A percentile compares a stretch with the other conserved stretches of the same genome.
These are phyloP conservation scores for Leptoxyphium fumago DNA, from an alignment of 2,329 filamentous ascomycete genomes.

Conservation along the genomic window DNA sequence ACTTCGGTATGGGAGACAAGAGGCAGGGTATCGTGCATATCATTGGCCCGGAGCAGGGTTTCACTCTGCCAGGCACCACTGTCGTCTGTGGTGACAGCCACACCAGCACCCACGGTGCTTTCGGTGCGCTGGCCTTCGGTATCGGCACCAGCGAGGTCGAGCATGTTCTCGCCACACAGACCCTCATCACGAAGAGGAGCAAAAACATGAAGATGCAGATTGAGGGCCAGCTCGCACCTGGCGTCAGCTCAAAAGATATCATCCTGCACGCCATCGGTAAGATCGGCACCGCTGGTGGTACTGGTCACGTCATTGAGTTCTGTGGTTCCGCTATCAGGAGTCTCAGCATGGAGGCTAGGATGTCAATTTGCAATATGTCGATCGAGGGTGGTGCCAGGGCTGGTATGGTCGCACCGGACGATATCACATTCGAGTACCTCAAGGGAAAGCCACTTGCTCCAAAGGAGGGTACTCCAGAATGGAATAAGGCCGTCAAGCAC, in stretches of 20 bases:
- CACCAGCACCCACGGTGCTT: constrained; percentile 94
- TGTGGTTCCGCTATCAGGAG: constrained; percentile 82
- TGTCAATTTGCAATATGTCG: constrained; percentile 99
- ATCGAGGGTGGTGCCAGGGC: constrained; percentile 92
- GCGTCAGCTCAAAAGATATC: constrained; percentile 92
- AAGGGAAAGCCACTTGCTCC: constrained; percentile 82
- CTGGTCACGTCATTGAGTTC: constrained; percentile 90
- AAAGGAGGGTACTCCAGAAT: constrained; percentile 67
- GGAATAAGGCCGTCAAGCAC: constrained; percentile 76
- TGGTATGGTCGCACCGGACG: constrained; percentile 92
- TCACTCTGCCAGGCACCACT: constrained; percentile 92
- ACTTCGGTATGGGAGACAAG: constrained; percentile 92
- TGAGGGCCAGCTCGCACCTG: constrained; percentile 74
- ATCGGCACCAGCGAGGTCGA: constrained; percentile 98
- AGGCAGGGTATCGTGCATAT: constrained; percentile 97
- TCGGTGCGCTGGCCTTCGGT: constrained; percentile 85
- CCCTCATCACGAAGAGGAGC: constrained; percentile 81
- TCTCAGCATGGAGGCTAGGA: constrained; percentile 90
- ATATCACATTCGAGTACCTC: constrained; percentile 88
- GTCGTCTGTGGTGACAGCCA: constrained; percentile 97
- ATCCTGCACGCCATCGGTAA: constrained; percentile 83
- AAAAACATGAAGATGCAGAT: constrained; percentile 99
- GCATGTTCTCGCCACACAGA: constrained; percentile 94
- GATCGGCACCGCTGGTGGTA: constrained; percentile 92
- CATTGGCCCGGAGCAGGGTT: constrained; percentile 95